Base-by-base conservation (phyloP, 1,139 yeast species). In the Protomyces inouyei region DNA sequence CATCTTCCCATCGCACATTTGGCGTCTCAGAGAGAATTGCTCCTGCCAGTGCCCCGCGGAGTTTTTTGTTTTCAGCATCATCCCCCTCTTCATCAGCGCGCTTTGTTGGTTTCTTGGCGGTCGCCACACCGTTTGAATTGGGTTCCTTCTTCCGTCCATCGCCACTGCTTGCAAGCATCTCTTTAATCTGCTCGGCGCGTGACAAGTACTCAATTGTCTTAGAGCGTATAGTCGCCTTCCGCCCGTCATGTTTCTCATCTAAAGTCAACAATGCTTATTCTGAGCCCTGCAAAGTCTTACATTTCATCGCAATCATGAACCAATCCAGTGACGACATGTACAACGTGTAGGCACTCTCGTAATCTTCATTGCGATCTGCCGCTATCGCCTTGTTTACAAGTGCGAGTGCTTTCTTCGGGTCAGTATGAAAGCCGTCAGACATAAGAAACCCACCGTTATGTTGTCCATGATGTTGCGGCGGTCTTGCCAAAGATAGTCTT, bases 281-380 rank as follows among this genome's bases (percentile, higher is more conserved):
- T 25, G 32, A 25, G n/a, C 3, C 21, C 8, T 43, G 53, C 46
- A n/a, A 14, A 25, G 2, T n/a, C 8, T 53, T 66, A 75, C 78
- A 93, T 76, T 95, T 95, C 72, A 95, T 81, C 3, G 98, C 98
- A 71, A 91, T 81, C 97, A 95, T 91, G 71, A 95, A 80, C 76
- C 93, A 95, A 74, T 93, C 98, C 67, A 95, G 80, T 2, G 98
- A 98, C 72, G 88, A 89, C 78, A 88, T 91, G 76, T 95, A 95
- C 57, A 90, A 82, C 67, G 90, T 88, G 75, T 93, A 93, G 0
- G 98, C 98, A 70, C 93, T 98, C 67, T 90, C 97, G 72, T 92
- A 93, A 69, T 87, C 82, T 57, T 95, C 88, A 37, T 92, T 93
- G 28, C 90, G 86, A 74, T 95, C 99, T 6, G 96, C 92, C 73